Evolutionary conservation across 495 filamentous ascomycete species (phyloP).

Genomic region (Xylaria bambusicola): DNA sequence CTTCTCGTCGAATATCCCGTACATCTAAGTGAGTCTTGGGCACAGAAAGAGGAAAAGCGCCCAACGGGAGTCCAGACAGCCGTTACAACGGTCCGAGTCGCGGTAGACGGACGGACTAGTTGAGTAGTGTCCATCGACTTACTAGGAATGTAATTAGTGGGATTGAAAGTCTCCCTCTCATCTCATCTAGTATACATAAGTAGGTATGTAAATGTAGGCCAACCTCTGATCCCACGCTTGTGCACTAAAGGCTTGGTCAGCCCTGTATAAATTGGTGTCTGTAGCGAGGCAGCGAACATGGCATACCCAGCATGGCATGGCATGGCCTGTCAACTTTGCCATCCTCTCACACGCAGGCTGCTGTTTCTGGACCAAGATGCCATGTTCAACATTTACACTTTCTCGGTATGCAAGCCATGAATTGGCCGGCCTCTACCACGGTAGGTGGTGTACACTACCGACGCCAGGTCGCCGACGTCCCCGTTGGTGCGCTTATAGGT

Average conservation of each 20-base stretch:
- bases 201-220: too few species aligned
- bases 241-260: conserved; percentile 7
- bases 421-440: conserved; percentile 8
- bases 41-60: neutral
- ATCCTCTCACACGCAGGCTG: neutral
- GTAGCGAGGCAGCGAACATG: neutral
- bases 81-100: neutral
- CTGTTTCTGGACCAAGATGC: neutral
- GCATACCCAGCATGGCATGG: too few species aligned
- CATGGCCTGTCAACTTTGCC: neutral
- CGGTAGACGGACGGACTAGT: too few species aligned
- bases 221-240: neutral
- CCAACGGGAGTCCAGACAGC: neutral
- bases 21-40: neutral
- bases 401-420: conserved; percentile 13
- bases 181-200: too few species aligned
- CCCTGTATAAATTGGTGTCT: conserved; percentile 11
- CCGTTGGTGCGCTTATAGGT: conserved; percentile 2
- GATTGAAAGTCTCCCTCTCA: too few species aligned
- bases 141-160: too few species aligned
- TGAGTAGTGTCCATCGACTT: too few species aligned
- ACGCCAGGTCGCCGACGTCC: conserved; percentile 17
- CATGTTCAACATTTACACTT: neutral
- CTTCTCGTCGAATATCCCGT: neutral
- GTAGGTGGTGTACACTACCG: conserved; percentile 2